A percentile compares a stretch with the other conserved stretches of the same genome.
These are phyloP conservation scores for Eucalyptus shirleyi DNA, from an alignment of 345 rosid species.

Conservation along the genomic window DNA sequence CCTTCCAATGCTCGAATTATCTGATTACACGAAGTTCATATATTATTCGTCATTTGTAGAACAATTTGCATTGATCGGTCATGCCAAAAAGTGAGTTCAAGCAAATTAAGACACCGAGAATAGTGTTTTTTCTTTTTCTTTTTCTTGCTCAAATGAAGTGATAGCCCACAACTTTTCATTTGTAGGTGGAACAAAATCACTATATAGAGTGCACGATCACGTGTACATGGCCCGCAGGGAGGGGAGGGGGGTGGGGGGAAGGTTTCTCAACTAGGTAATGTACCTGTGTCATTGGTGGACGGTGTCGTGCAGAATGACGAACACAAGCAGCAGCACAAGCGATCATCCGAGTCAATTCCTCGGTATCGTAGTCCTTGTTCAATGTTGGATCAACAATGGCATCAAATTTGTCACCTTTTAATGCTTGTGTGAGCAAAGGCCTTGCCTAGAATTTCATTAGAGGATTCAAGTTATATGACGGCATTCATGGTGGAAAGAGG, in stretches of 20 bases:
- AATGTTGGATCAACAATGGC: conserved; percentile 45
- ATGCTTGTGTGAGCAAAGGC: conserved; percentile 51
- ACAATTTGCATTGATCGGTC: neutral
- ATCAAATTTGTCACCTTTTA: conserved; percentile 33
- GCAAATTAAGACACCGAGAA: neutral
- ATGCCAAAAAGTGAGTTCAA: neutral
- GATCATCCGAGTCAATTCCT: conserved; percentile 54
- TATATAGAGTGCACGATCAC: neutral
- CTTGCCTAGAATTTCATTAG: conserved; percentile 40
- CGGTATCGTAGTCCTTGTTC: conserved; percentile 22
- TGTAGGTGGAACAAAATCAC: neutral
- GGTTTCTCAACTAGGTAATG: neutral
- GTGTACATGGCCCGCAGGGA: neutral
- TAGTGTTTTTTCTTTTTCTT: neutral
- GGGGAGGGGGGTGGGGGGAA: neutral
- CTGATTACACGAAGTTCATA: conserved; percentile 8
- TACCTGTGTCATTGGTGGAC: conserved; percentile 91
- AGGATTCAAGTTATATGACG: neutral
- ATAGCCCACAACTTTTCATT: neutral
- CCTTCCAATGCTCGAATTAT: conserved; percentile 81
- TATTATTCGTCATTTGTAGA: neutral
- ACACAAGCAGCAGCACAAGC: conserved; percentile 79
- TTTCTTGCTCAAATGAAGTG: neutral
- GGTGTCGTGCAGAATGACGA: conserved; percentile 57
- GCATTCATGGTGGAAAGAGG: neutral